Base-by-base conservation (phyloP, 202 grass and related monocot genomes). In the Panicum hallii region DNA sequence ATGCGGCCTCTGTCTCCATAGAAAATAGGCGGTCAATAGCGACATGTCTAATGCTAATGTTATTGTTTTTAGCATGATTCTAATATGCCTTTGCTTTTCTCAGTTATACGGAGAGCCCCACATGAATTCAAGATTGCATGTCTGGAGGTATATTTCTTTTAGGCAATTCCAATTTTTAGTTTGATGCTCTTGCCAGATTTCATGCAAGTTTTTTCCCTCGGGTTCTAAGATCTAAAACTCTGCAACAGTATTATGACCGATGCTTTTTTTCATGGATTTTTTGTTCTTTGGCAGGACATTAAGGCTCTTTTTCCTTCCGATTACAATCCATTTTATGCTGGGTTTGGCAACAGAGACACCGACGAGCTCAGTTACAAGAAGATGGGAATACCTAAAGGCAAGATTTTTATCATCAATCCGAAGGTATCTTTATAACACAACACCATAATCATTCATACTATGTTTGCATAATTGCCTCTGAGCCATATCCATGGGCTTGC, bases 61-160 rank as follows among this genome's bases (percentile, higher is more conserved):
- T 62, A 34, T 72, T 70, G 28, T 68, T 79, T 77, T 22, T 82
- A 50, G 11, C 8, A 58, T 76, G 63, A 36, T 66, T 70, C 72
- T 84, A 54, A 84, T 57, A 62, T 74, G 57, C 70, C 69, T 72
- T 11, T 72, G 5, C 23, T 90, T 84, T 78, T 87, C 15, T 49
- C 93, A 99, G 97, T 99, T 81, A 90, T 99, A 70, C 86, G 93
- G 63, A 99, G 97, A 83, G 97, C 97, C 15, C 97, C 93, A 72
- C 97, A 99, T 83, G 97, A 99, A 83, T 99, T 99, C 90, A 99
- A 99, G 89, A 99, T 99, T 92, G 97, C 97, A 57, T 99, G 97
- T 88, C 87, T 99, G 67, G 91, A 96, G 97, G 97, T 99, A 96
- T 85, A 77, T 81, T 64, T 85, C 58, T 83, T 77, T n/a, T 73